Evolutionary conservation across 305 asterid species (phyloP).

Genomic region (Withania somnifera): DNA sequence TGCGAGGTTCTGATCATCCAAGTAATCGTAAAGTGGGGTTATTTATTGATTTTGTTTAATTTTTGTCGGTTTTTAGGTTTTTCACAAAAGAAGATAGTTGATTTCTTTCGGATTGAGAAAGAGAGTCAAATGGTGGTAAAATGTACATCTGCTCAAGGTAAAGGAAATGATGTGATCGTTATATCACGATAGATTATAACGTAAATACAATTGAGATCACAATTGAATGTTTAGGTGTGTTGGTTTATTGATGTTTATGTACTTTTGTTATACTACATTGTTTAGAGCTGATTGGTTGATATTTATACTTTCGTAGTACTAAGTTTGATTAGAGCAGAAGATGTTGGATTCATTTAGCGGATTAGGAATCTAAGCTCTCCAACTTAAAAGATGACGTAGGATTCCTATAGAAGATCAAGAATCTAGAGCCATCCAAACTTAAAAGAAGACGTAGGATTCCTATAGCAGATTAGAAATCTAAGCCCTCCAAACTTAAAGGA

Average conservation of each 20-base stretch:
- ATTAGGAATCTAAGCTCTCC: not conserved
- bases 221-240: not conserved
- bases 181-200: not conserved
- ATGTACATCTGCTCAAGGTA: constrained; percentile 50
- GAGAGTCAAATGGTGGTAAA: constrained; percentile 22
- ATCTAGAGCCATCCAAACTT: not conserved
- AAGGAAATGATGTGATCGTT: constrained; percentile 1
- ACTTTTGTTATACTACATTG: not conserved
- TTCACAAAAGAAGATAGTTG: constrained; percentile 55
- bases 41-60: too few species aligned
- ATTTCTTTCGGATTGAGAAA: constrained; percentile 64
- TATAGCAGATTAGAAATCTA: not conserved
- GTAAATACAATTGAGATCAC: not conserved
- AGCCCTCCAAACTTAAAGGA: not conserved
- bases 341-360: not conserved
- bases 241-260: not conserved
- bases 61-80: constrained; percentile 28
- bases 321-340: not conserved
- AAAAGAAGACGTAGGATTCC: not conserved
- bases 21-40: too few species aligned
- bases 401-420: too few species aligned
- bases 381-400: too few species aligned
- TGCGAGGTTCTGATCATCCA: not conserved
- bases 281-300: not conserved
- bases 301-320: not conserved